Evolutionary conservation across 75 land plant genomes (phyloP).

Genomic region (Selaginella tamariscina): DNA sequence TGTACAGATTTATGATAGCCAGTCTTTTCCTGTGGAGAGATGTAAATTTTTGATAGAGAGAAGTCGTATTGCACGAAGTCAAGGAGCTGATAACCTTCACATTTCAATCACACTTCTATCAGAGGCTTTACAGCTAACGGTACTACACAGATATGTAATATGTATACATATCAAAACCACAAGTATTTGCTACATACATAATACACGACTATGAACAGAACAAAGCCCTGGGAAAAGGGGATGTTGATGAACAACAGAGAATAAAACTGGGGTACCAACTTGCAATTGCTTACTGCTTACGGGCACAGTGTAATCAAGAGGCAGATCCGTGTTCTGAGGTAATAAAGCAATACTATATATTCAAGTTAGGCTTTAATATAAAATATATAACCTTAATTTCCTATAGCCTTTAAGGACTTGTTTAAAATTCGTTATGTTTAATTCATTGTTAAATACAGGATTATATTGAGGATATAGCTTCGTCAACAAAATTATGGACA

Average conservation of each 20-base stretch:
- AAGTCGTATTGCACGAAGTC: slow-evolving; percentile 32
- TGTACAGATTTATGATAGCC: neutral
- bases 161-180: neutral
- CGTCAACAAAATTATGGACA: slow-evolving; percentile 39
- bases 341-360: no score
- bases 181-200: neutral
- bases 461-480: slow-evolving; percentile 33
- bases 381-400: no score
- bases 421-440: no score
- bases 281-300: slow-evolving; percentile 44
- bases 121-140: slow-evolving; percentile 37
- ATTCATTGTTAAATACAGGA: slow-evolving; percentile 27
- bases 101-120: slow-evolving; percentile 40
- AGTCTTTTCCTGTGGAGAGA: slow-evolving; percentile 25
- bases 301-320: slow-evolving; percentile 58
- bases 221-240: neutral
- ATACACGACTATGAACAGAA: neutral
- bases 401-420: no score
- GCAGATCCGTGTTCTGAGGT: slow-evolving; percentile 38
- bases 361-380: no score
- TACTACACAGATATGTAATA: neutral
- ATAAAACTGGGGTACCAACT: slow-evolving; percentile 28
- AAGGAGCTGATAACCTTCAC: slow-evolving; percentile 28
- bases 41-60: slow-evolving; percentile 42
- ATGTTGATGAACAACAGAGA: neutral